These are phyloP conservation scores for Veloporphyrellus conicus DNA, from an alignment of 1,284 basidiomycete species.

Conservation along the genomic window DNA sequence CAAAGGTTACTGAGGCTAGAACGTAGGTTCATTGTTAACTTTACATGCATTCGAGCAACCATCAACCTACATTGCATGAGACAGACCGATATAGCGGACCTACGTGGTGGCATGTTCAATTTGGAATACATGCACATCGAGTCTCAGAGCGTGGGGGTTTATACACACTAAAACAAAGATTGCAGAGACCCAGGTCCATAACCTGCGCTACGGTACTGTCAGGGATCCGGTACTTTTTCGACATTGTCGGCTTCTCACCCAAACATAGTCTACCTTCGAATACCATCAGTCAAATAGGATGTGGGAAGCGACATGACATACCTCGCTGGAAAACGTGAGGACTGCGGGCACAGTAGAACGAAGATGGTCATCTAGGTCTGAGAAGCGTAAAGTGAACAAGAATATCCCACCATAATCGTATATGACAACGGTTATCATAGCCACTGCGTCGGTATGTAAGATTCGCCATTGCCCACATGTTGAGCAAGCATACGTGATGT, in stretches of 20 bases:
- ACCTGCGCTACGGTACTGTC: background rate
- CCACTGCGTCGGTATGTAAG: background rate
- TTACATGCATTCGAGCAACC: too few species aligned
- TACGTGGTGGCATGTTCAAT: background rate
- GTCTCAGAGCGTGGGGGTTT: too few species aligned
- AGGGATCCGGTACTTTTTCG: too few species aligned
- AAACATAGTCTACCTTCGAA: slow-evolving; percentile 14
- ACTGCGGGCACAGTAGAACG: background rate
- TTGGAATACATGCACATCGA: too few species aligned
- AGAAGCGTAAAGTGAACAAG: background rate
- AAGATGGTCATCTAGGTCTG: background rate
- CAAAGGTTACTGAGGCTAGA: too few species aligned
- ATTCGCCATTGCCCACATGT: background rate
- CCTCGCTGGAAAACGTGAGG: slow-evolving; percentile 9
- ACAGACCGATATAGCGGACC: background rate
- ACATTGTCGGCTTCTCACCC: slow-evolving; percentile 1
- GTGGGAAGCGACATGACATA: background rate
- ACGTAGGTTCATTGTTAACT: too few species aligned
- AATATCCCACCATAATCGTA: slow-evolving; percentile 8
- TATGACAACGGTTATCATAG: background rate
- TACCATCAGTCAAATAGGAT: background rate
- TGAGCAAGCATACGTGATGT: background rate
- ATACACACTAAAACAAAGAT: slow-evolving; percentile 3
- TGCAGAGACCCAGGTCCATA: slow-evolving; percentile 2
- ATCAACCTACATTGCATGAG: too few species aligned